Percentiles rank a stretch among this genome's conserved stretches.
phyloP scores from a whole-genome alignment of 257 asterid genomes.

The Solanum pimpinellifolium region DNA sequence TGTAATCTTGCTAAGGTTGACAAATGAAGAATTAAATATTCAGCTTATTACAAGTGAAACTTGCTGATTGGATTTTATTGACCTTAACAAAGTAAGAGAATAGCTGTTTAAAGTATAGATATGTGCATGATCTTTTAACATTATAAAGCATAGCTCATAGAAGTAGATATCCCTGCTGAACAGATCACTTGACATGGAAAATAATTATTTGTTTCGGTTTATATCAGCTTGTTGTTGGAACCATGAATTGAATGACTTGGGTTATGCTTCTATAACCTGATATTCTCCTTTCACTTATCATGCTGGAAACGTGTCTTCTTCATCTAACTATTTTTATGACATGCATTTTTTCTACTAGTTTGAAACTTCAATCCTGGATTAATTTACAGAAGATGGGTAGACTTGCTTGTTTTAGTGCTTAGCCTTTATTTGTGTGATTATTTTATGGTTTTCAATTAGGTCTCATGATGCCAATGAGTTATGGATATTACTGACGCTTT shows the following conservation, averaged over 20 bases:
- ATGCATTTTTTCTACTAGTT: not conserved
- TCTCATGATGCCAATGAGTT: not conserved
- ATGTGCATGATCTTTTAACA: not conserved
- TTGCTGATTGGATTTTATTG: not conserved
- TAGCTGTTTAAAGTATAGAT: not conserved
- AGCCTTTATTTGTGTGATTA: not conserved
- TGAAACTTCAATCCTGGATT: not conserved
- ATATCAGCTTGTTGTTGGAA: not conserved
- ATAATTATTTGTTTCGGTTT: not conserved
- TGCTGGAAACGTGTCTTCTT: not conserved
- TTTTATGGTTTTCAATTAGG: not conserved
- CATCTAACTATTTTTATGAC: not conserved
- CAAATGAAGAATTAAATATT: not conserved
- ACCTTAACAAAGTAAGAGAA: not conserved
- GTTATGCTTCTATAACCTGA: not conserved
- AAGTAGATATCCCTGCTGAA: not conserved
- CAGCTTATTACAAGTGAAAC: not conserved
- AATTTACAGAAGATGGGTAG: not conserved
- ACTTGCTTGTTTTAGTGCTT: not conserved
- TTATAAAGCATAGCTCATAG: not conserved
- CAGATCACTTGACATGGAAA: not conserved
- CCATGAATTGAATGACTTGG: not conserved
- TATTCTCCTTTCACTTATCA: not conserved
- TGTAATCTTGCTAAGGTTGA: not conserved
- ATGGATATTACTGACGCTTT: constrained; percentile 3